Evolutionary conservation across 192 early-diverging fungal species (phyloP), one percentile per base, ranked within the genome.

Genomic region (Allomyces macrogynus): DNA sequence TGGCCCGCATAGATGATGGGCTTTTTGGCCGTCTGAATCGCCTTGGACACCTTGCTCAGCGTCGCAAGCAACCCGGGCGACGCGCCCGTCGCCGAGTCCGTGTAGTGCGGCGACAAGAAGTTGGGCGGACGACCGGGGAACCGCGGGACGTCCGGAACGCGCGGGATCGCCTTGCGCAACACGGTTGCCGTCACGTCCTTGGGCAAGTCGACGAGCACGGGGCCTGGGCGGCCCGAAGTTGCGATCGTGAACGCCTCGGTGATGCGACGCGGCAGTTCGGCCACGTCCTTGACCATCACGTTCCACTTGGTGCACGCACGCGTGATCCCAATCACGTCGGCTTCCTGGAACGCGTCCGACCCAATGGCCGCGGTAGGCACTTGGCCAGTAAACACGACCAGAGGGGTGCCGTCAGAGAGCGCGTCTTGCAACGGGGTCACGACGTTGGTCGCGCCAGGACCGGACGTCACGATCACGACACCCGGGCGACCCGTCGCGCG

Each of bases 291-390:
- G 74, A 98, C 90, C 93, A 95, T 91, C 43, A 95, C 93, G 72
- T 98, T 98, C 95, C 95, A 98, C 74, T 96, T 98, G 73, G 95
- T 95, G 79, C 95, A 98, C 20, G 88, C 77, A 27, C 95, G 84
- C 67, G 89, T 88, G 71, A 98, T 98, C 62, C 93, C 93, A 25
- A 98, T 81, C 43, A 98, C 81, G 69, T 98, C 95, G 65, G 95
- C 95, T 76, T 98, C 95, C 77, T 98, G 95, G 83, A 98, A 98
- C 14, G 91, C 92, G 70, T 98, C 95, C 1, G 87, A 87, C 49
- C 95, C 95, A 69, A 98, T 89, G 32, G 89, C 84, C 4, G 84
- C 77, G 8, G 89, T 91, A 23, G 87, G 83, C 61, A 98, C 95
- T 79, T 98, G 95, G 49, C 95, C 95, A 63, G 82, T 81, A 68